Base-by-base conservation (phyloP, 2,329 filamentous ascomycete species). In the Sarocladiaceae sp. region DNA sequence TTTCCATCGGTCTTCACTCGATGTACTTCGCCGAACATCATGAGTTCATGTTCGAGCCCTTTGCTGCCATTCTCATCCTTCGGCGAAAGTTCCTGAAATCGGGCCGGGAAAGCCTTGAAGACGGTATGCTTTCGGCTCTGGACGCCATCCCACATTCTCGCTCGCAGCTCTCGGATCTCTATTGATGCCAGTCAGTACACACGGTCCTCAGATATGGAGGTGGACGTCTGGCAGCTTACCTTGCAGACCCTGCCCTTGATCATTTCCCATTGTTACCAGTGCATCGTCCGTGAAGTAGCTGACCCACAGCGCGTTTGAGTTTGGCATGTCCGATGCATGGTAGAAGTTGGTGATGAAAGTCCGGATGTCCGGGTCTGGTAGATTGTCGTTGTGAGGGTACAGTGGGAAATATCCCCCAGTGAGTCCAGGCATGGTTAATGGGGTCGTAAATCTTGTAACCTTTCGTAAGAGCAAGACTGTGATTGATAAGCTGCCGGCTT, bases 281-380 rank as follows among this genome's bases (percentile, higher is more conserved):
- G 69, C 70, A 39, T 67, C 66, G 3, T 65, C 52, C 2, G 53
- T 54, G 52, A 73, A 74, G 31, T 56, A 64, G 24, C 56, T 54
- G 13, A 68, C 54, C 71, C 71, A 74, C 33, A 65, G 59, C 45
- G 68, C 63, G 39, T 69, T 64, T 48, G 56, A 54, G n/a, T 60
- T 60, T 3, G 55, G 53, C 19, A 61, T 62, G 50, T 74, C 71
- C 19, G 70, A 73, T 11, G 60, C 52, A 3, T 54, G 58, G 54
- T 68, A 74, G 52, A 74, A 74, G 24, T 57, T 55, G 45, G 61
- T 59, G 47, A 73, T 61, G 41, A 73, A 72, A 21, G 54, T 54
- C 34, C 56, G 59, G 33, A 65, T 53, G 46, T 55, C 55, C 21
- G 56, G 53, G 16, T 64, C 61, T 3, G 57, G 54, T 34, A 59